Evolutionary conservation across 805 yeast genomes (phyloP), one percentile per base, ranked within the genome.

Genomic region (Candida silvicultrix): DNA sequence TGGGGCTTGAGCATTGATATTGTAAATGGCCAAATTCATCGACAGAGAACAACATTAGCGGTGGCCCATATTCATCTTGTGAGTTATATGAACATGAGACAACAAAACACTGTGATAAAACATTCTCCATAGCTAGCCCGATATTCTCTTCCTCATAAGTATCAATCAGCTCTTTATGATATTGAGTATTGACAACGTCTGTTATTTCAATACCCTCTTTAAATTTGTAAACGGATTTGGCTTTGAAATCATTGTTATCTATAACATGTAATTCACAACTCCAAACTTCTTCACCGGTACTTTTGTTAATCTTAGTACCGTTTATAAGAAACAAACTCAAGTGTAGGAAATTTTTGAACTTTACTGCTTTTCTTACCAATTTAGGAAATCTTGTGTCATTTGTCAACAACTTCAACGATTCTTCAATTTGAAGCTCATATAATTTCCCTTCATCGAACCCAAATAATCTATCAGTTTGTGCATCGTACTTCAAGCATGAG

Each of bases 101-200:
- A 4, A 65, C 48, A 50, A 68, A 65, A 46, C 72, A 67, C 45
- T 63, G 67, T 8, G 60, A 55, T n/a, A 67, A 53, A 4, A 65
- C 55, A 28, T 63, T 53, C 39, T 62, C 59, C 49, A 66, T 64
- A 0, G 68, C 71, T 43, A 57, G 52, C 14, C 55, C 43, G 6
- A 61, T 54, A 28, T 47, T 49, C 29, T 50, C 54, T 32, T 59
- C 62, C 37, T 56, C 56, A 34, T 54, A 53, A 4, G 55, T 48
- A 23, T 56, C 58, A 36, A 57, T 52, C 7, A 51, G 42, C 2
- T 46, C 54, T 18, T 49, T 54, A 15, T 47, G 34, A 28, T 58
- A 59, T 6, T 47, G 42, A 2, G 57, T 46, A 43, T 57, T 59
- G 6, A 56, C 56, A 25, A 52, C 49, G 31, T 59, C 62, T 14